phyloP scores from a whole-genome alignment of 345 rosid species.

The Microcos paniculata region DNA sequence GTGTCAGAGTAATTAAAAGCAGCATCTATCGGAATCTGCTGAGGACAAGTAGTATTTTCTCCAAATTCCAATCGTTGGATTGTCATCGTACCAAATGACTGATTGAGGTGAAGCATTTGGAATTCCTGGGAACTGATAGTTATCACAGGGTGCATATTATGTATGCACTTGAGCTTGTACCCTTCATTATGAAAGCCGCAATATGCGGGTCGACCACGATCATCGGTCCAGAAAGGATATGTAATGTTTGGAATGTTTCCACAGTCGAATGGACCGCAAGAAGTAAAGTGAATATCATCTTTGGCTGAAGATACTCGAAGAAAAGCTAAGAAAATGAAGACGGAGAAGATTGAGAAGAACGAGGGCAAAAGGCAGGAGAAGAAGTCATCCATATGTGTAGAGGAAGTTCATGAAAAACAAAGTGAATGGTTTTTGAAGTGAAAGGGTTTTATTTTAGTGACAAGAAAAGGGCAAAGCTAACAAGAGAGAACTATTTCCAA shows the following conservation, averaged over 20 bases:
- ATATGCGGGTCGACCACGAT: neutral
- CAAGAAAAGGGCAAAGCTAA: neutral
- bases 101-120: neutral
- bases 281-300: neutral
- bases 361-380: neutral
- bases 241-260: slow-evolving; percentile 20
- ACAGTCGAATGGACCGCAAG: slow-evolving; percentile 25
- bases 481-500: neutral
- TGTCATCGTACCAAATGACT: neutral
- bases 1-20: neutral
- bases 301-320: neutral
- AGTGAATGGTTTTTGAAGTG: neutral
- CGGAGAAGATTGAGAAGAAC: neutral
- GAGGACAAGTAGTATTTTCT: neutral
- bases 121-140: neutral
- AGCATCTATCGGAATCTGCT: neutral
- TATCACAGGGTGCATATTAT: neutral
- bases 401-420: neutral
- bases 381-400: neutral
- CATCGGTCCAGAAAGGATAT: slow-evolving; percentile 59
- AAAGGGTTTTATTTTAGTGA: neutral
- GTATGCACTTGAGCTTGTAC: slow-evolving; percentile 36
- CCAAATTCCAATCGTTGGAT: neutral
- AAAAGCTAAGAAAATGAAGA: neutral
- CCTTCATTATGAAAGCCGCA: slow-evolving; percentile 33